A percentile compares a stretch with the other conserved stretches of the same genome.
These are phyloP conservation scores for Haberlea rhodopensis DNA, from an alignment of 257 asterid species.

Conservation along the genomic window DNA sequence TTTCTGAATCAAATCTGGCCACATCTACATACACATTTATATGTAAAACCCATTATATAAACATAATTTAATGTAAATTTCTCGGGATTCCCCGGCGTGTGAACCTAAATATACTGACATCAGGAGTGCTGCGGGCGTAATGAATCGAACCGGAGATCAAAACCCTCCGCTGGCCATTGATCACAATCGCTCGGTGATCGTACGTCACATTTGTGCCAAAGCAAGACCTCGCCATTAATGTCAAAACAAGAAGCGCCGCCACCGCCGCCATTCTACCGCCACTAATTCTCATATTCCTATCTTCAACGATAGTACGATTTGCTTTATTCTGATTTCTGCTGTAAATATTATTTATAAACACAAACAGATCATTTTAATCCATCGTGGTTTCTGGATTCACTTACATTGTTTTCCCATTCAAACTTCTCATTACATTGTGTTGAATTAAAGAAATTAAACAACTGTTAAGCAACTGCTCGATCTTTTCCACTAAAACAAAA, in stretches of 20 bases:
- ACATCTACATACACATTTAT: constrained; percentile 50
- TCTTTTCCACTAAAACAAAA: constrained; percentile 25
- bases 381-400: not conserved
- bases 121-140: constrained; percentile 82
- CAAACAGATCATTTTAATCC: not conserved
- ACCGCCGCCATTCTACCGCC: constrained; percentile 14
- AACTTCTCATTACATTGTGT: not conserved
- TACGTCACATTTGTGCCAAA: constrained; percentile 64
- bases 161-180: constrained; percentile 57
- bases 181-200: constrained; percentile 67
- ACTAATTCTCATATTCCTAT: not conserved
- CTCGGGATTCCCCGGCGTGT: not conserved
- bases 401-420: too few relatives aligned
- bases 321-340: not conserved
- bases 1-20: constrained; percentile 85
- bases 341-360: not conserved
- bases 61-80: not conserved
- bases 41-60: not conserved
- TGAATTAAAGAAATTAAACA: constrained; percentile 24
- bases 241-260: constrained; percentile 30
- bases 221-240: constrained; percentile 36
- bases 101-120: constrained; percentile 30
- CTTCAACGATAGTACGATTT: too few relatives aligned
- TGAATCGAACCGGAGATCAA: constrained; percentile 74
- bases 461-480: constrained; percentile 40